Conservation (phyloP, 257 asterid genomes). For the Fraxinus quadrangulata region DNA sequence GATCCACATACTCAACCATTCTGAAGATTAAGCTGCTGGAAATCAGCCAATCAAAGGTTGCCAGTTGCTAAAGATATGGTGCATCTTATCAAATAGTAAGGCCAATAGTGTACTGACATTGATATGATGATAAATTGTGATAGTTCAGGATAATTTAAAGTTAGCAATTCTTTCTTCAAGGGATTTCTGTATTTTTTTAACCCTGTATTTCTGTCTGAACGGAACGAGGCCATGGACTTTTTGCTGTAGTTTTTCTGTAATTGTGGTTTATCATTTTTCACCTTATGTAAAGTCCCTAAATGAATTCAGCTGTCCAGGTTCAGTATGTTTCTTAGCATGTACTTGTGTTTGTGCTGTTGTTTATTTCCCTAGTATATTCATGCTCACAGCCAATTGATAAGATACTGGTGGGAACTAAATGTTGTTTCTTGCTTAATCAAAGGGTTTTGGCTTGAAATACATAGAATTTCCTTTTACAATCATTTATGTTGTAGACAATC, state of each 20-base stretch:
- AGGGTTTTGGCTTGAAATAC: background rate
- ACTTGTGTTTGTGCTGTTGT: background rate
- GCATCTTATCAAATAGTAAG: background rate
- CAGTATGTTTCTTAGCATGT: background rate
- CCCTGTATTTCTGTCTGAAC: background rate
- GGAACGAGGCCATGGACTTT: background rate
- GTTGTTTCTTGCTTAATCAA: background rate
- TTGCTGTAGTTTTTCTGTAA: background rate
- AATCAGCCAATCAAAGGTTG: background rate
- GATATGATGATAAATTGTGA: constrained; percentile 40
- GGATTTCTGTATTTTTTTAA: constrained; percentile 3
- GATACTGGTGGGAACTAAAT: background rate
- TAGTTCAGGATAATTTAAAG: constrained; percentile 11
- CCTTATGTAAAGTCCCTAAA: background rate
- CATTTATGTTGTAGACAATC: no score
- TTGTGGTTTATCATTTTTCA: background rate
- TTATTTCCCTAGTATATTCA: background rate
- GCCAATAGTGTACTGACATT: constrained; percentile 11
- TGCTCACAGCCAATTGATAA: background rate
- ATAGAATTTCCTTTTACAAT: background rate
- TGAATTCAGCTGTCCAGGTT: background rate
- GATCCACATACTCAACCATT: constrained; percentile 68
- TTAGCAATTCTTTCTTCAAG: constrained; percentile 13
- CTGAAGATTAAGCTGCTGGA: constrained; percentile 26
- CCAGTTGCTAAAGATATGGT: background rate